These are phyloP conservation scores for Grosmannia serpens DNA, from an alignment of 2,329 filamentous ascomycete genomes.

Conservation along the genomic window DNA sequence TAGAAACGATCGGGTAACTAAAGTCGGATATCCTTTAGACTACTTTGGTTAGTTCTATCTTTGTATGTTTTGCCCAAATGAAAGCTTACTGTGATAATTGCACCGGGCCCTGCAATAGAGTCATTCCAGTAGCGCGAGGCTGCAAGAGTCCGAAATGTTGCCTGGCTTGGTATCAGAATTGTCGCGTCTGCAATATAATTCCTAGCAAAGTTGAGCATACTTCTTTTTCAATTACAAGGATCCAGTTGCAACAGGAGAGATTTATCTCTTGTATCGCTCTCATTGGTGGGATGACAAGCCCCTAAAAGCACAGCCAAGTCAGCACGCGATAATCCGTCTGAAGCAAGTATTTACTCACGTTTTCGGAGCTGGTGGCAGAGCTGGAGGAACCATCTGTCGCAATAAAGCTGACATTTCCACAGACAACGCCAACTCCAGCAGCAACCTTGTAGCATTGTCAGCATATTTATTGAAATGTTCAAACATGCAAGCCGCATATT, in stretches of 20 bases:
- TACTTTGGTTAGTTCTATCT: slow-evolving; percentile 19
- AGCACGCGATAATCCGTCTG: neutral
- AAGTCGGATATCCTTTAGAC: slow-evolving; percentile 75
- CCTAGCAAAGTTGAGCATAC: slow-evolving; percentile 23
- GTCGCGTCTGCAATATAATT: slow-evolving; percentile 11
- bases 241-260: slow-evolving; percentile 43
- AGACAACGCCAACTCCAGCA: slow-evolving; percentile 59
- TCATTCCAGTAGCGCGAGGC: slow-evolving; percentile 42
- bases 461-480: neutral
- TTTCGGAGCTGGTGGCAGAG: slow-evolving; percentile 2
- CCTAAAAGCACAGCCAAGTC: slow-evolving; percentile 27
- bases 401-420: slow-evolving; percentile 40
- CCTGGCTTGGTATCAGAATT: slow-evolving; percentile 30
- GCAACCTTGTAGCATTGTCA: slow-evolving; percentile 41
- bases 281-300: slow-evolving; percentile 46
- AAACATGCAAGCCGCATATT: no score
- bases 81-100: slow-evolving; percentile 52
- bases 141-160: slow-evolving; percentile 60
- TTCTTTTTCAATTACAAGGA: slow-evolving; percentile 73
- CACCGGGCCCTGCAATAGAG: slow-evolving; percentile 39
- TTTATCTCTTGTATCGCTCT: slow-evolving; percentile 37
- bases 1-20: slow-evolving; percentile 57
- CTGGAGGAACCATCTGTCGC: slow-evolving; percentile 16
- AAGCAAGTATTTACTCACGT: neutral
- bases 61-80: neutral